Evolutionary conservation across 495 filamentous ascomycete genomes (phyloP), one percentile per base, ranked within the genome.

Genomic region (Parmelia sp.): DNA sequence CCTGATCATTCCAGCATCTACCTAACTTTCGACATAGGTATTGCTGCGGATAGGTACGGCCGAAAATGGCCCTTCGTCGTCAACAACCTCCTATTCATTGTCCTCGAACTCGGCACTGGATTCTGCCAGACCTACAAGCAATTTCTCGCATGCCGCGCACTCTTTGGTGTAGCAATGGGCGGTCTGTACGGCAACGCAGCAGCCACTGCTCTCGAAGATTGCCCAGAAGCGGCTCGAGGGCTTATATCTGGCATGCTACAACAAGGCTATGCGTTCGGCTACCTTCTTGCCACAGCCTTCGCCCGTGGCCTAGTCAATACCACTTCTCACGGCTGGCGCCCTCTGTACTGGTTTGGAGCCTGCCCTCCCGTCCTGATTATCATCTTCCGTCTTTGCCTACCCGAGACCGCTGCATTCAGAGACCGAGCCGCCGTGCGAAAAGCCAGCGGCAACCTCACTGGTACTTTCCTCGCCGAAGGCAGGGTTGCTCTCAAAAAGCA

Each of bases 81-180:
- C 62, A 94, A 94, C 74, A 91, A 91, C 67, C 21, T 92, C 12
- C 78, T 96, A 37, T 94, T 96, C 73, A 88, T 94, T 57, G 75
- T 85, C 14, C 77, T 96, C 36, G 90, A 96, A 72, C 78, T 94
- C 19, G 90, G 83, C 29, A 90, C 90, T 15, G 89, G 89, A 53
- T 96, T 93, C 73, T 88, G 83, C 66, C 73, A 87, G 36, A 92
- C 87, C 3, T 94, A 93, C 68, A 70, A 82, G 55, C 84, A 90
- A 66, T 96, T 96, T 71, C 78, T 96, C 23, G 90, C 85, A 11
- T 88, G 87, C 68, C 82, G 91, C 14, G 88, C 90, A 1, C 83
- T 96, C n/a, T 96, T 92, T 71, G 91, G 90, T 35, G 83, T 95
- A 61, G 90, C 90, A 51, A 94, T 95, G 90, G 90, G 90, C 31